Conservation (phyloP, 495 filamentous ascomycete genomes). For the Daldinia loculata region DNA sequence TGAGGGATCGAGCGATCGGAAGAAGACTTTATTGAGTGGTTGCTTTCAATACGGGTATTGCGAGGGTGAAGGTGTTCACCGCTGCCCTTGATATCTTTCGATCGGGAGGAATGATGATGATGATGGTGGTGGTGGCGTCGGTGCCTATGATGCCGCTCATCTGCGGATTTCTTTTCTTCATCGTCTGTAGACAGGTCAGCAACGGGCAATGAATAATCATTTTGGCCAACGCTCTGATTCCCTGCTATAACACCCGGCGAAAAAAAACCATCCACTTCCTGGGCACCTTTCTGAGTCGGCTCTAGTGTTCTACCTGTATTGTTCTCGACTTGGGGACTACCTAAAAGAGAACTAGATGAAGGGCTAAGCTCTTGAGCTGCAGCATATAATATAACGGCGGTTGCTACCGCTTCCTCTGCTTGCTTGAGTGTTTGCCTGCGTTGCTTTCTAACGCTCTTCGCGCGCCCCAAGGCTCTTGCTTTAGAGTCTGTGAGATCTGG, state of each 20-base stretch:
- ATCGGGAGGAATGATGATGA: slow-evolving; percentile 30
- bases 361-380: slow-evolving; percentile 52
- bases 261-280: slow-evolving; percentile 33
- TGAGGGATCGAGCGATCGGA: slow-evolving; percentile 48
- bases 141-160: slow-evolving; percentile 49
- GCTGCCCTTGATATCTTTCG: slow-evolving; percentile 45
- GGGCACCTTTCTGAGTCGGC: slow-evolving; percentile 29
- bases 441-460: slow-evolving; percentile 50
- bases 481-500: slow-evolving; percentile 55
- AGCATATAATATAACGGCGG: slow-evolving; percentile 59
- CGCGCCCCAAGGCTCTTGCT: slow-evolving; percentile 51
- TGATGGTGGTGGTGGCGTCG: slow-evolving; percentile 41
- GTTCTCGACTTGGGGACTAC: slow-evolving; percentile 30
- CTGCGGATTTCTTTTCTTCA: slow-evolving; percentile 49
- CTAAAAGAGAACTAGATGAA: slow-evolving; percentile 26
- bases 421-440: slow-evolving; percentile 52
- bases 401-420: slow-evolving; percentile 57
- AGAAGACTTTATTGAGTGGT: slow-evolving; percentile 44
- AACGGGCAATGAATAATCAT: slow-evolving; percentile 47
- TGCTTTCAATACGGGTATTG: slow-evolving; percentile 48
- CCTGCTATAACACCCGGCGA: slow-evolving; percentile 28
- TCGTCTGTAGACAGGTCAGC: slow-evolving; percentile 60
- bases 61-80: slow-evolving; percentile 43
- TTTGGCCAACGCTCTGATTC: slow-evolving; percentile 41
- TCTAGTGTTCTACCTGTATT: slow-evolving; percentile 18